Base-by-base conservation (phyloP, 2,329 filamentous ascomycete genomes). In the Sporothrix curviconia region DNA sequence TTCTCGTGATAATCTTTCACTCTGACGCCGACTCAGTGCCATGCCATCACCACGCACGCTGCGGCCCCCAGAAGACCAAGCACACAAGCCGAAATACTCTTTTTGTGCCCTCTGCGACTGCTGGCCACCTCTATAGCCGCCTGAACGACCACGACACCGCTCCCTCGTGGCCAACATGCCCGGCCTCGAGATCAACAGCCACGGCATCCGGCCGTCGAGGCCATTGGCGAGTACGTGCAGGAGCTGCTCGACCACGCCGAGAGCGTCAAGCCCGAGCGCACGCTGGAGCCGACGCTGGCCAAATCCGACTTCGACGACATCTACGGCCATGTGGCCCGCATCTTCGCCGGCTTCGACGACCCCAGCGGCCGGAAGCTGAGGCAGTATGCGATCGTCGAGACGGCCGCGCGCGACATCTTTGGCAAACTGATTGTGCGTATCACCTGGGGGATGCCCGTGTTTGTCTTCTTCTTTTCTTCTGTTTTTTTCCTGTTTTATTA, bases 341-440 rank as follows among this genome's bases (percentile, higher is more conserved):
- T 76, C 14, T 74, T 79, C n/a, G 63, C 60, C 22, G 57, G 53
- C 19, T 39, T 61, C 17, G 68, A 63, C 37, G 68, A 61, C 22
- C 55, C 62, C 25, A 69, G 70, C n/a, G 46, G 67, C 7, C 72
- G 75, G 39, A 77, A 77, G 63, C 75, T 65, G 59, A 80, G 80
- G 44, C 83, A 85, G 63, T 84, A 84, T 68, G 84, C 86, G 34
- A 80, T 89, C 22, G 83, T 96, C 47, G 94, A 97, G 71, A 91
- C 87, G 17, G 91, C 90, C 11, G 88, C 87, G 52, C 85, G 90
- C 65, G 83, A 87, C 64, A 81, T 88, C 49, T 95, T 97, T 72
- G 90, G 90, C 71, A 78, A 81, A 61, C 76, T 90, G 60, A 80
- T 95, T 69, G 90, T 94, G 74, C 77, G 86, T 67, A 59, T 17